Evolutionary conservation across 495 filamentous ascomycete genomes (phyloP), one percentile per base, ranked within the genome.

Genomic region (Aspergillus sclerotiicarbonarius): DNA sequence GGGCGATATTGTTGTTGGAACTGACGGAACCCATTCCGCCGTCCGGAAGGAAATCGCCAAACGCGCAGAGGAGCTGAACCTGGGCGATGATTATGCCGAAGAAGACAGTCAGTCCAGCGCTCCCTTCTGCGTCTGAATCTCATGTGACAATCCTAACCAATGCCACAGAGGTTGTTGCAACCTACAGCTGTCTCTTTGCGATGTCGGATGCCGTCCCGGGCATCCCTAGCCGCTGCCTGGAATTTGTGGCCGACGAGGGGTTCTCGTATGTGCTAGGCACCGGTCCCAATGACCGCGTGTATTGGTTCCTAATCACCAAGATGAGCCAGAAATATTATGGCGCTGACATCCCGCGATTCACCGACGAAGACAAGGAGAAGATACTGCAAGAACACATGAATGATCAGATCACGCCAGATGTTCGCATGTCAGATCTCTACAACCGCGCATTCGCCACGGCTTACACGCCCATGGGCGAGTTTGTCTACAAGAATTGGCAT

Each of bases 11-110:
- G 53, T 84, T 6, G 63, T 82, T n/a, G 82, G 80, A 0, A 72
- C 73, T n/a, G 82, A 84, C 54, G 82, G 80, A 0, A 71, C 81
- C 30, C 74, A 80, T 56, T 78, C 75, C 51, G 66, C 58, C 25
- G 74, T 76, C 8, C 66, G 80, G 15, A 52, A 63, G 46, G 70
- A 78, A 55, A 78, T 84, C 71, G 71, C 66, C 6, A 45, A 68
- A 29, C 58, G 64, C 30, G n/a, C 56, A 6, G 59, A 67, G 39
- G 41, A 25, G 19, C 10, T 51, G 56, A 58, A 20, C 37, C 45
- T n/a, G 64, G 67, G 61, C 29, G 56, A 57, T 3, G 62, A 65
- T 49, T 60, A 57, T 8, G 39, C 25, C 13, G 67, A 69, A 31
- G 39, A 62, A 43, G 39, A 63, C 18, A 48, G 66, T 69, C 49